Base-by-base conservation (phyloP, 192 early-diverging fungal genomes). In the Coemansia sp. region DNA sequence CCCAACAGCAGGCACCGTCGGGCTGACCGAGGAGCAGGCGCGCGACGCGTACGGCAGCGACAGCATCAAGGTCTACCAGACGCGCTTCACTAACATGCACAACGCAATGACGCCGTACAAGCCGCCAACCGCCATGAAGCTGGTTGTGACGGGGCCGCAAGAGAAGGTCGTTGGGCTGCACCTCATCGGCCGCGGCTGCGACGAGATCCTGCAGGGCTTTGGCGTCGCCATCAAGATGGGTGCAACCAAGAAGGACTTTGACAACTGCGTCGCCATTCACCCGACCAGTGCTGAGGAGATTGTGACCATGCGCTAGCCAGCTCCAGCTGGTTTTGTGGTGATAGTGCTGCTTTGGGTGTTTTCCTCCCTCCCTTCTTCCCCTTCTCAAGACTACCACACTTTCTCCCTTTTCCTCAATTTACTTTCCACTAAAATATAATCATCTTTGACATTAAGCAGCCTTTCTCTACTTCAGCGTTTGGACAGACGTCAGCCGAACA, bases 221-320 rank as follows among this genome's bases (percentile, higher is more conserved):
- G 89, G 92, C 45, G 95, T 99, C 33, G 97, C 97, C 21, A 75
- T 99, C 58, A 94, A 95, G 81, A 97, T 99, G 97, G 97, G 95
- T 21, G 96, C 96, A n/a, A 97, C 93, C 52, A 99, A 99, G 82
- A 87, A 82, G n/a, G 93, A 99, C 74, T 94, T 99, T 84, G 97
- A 97, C 75, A 87, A 63, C 74, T 92, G 91, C 42, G 94, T 99
- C 45, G 97, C 97, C 21, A 96, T 97, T 66, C 97, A 99, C 79
- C 97, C 97, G 30, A 97, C 95, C 20, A 94, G 94, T 65, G 89
- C 87, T 15, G 97, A 99, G 69, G 97, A 99, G 83, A 72, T 99
- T 61, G 96, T 99, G 49, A 96, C 82, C 28, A 67, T 84, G 73
- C 66, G 68, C 51, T 84, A 69, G 43, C 23, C 46, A 12, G 16